A percentile compares a stretch with the other conserved stretches of the same genome.
Evolutionary conservation across 306 rosid species (phyloP).

Genomic region (Hylodesmum podocarpum): DNA sequence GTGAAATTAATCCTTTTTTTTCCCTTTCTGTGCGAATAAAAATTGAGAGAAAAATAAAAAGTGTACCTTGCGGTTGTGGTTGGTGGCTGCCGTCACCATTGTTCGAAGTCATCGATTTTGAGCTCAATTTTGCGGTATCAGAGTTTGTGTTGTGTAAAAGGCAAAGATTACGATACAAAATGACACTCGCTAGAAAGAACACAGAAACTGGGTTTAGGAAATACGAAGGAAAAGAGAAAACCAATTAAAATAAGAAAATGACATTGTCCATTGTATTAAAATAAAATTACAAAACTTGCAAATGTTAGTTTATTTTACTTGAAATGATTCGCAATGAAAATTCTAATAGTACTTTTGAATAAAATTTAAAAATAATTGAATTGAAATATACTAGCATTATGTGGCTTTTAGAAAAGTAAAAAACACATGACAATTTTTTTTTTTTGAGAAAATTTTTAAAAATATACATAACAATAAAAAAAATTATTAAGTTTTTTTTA

Average conservation of each 20-base stretch:
- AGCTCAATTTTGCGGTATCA: neutral
- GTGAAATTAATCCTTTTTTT: neutral
- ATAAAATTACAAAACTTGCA: no score
- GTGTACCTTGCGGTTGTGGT: neutral
- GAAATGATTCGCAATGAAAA: no score
- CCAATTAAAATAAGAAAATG: neutral
- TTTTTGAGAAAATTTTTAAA: no score
- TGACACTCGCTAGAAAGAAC: slow-evolving; percentile 17
- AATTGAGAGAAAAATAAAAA: neutral
- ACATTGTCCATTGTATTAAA: no score
- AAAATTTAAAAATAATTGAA: no score
- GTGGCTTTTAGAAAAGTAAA: no score
- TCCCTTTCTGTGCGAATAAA: neutral
- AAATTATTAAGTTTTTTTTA: no score
- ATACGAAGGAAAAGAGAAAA: neutral
- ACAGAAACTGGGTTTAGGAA: neutral
- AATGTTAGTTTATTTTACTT: no score
- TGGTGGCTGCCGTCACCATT: slow-evolving; percentile 33
- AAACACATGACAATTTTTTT: no score
- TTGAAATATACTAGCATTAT: no score
- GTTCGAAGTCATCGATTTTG: slow-evolving; percentile 34
- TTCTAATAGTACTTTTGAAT: no score
- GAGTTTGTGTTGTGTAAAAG: neutral
- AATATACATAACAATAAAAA: no score
- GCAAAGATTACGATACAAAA: slow-evolving; percentile 3